Base-by-base conservation (phyloP, 345 rosid species). In the Sonneratia caseolaris region DNA sequence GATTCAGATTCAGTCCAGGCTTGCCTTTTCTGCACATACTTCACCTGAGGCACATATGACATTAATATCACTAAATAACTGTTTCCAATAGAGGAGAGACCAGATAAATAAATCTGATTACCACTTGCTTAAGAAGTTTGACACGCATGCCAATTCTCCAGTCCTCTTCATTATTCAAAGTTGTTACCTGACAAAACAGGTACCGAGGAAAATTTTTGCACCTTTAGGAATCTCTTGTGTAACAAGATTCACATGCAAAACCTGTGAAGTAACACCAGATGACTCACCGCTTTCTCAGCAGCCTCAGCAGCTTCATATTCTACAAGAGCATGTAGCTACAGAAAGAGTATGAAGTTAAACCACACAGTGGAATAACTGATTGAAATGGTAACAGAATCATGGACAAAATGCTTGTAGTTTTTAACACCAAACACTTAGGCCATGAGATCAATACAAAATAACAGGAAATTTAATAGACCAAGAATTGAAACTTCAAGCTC, bases 101-200 rank as follows among this genome's bases (percentile, higher is more conserved):
- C 56, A 13, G 27, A 13, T 53, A 19, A 53, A 18, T 19, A 67
- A 22, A 12, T 70, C 38, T 69, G 74, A 82, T 70, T 82, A 93
- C 98, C 80, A 71, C 69, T 78, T 76, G 83, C 70, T 83, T 90
- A 48, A 88, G 91, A 83, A 84, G 91, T 81, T 87, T 94, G 66
- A 91, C 98, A 53, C 82, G 87, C 84, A 94, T 72, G 65, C 98
- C 98, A 79, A 88, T 90, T 86, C 98, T 86, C 97, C 98, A 94
- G 77, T 94, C 96, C 37, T 78, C 88, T 73, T 84, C 92, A 80
- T 91, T 77, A 74, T 91, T 91, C 71, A 94, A 76, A 37, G 90
- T 86, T 78, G 85, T 83, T 68, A 79, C 95, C 98, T 94, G 81
- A 74, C 79, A 76, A 84, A 77, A 66, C 55, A 61, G 66, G 45